A percentile compares a stretch with the other conserved stretches of the same genome.
These are phyloP conservation scores for Diaporthe vaccinii DNA, from an alignment of 2,329 filamentous ascomycete species.

Conservation along the genomic window DNA sequence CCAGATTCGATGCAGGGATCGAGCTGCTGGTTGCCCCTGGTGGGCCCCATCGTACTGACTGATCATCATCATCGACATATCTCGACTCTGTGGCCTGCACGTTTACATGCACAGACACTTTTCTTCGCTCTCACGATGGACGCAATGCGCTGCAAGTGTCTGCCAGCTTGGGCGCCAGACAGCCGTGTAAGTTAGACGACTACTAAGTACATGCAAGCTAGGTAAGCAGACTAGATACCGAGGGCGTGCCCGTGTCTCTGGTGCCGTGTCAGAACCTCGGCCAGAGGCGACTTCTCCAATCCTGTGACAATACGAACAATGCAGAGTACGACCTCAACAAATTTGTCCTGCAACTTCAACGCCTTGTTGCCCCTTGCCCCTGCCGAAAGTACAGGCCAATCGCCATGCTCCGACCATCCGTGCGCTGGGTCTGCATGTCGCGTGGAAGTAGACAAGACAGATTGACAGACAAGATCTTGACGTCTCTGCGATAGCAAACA, in stretches of 20 bases:
- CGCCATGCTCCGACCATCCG: background rate
- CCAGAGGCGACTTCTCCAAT: conserved; percentile 17
- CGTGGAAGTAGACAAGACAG: background rate
- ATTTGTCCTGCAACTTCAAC: conserved; percentile 4
- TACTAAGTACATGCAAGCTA: background rate
- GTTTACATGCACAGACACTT: background rate
- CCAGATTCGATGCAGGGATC: conserved; percentile 3
- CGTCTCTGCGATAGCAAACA: background rate
- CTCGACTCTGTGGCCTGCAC: background rate
- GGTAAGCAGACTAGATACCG: background rate
- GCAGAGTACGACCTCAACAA: conserved; percentile 28
- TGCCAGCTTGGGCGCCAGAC: background rate
- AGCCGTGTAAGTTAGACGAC: too few species aligned
- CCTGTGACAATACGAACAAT: conserved; percentile 12
- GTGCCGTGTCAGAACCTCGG: conserved; percentile 27
- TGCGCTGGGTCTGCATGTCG: background rate
- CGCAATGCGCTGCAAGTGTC: background rate
- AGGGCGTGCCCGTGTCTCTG: background rate
- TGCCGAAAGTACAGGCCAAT: background rate
- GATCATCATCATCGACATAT: background rate
- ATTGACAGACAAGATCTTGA: background rate
- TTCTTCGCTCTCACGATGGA: background rate
- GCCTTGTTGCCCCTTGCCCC: conserved; percentile 1
- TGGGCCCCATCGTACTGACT: background rate
- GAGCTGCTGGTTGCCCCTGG: background rate